Evolutionary conservation across 495 filamentous ascomycete genomes (phyloP), one percentile per base, ranked within the genome.

Genomic region (Immersiella caudata): DNA sequence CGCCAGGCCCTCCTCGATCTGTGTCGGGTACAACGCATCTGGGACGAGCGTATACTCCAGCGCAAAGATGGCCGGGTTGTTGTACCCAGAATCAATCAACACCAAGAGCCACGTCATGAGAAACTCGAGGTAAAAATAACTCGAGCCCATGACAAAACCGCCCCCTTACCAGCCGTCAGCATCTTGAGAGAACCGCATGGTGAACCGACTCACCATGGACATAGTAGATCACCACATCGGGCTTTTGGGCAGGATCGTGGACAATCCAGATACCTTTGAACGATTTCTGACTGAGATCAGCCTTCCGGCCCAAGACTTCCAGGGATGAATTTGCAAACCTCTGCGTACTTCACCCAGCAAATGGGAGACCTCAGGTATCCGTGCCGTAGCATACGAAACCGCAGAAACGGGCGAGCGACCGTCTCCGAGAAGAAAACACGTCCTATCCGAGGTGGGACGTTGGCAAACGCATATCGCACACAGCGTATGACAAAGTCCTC

Each of bases 101-200:
- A 89, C 73, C 51, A 76, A 81, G 18, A 88, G 70, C 87, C 87
- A 91, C 26, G 87, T 83, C 40, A 91, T 72, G 20, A 94, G 80
- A 69, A 93, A 93, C 74, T 94, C 91, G 22, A 93, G 84, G 74
- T 94, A 94, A 75, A 94, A 94, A 76, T 91, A 90, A 26, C 82
- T 74, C 16, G 89, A 90, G 33, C 91, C 91, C 88, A 94, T 90
- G 1, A 86, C 84, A 70, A 93, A 93, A 1, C 91, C 91, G 21
- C 91, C 91, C 21, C 88, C 87, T 88, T 35, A 33, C 8, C 29
- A 8, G 9, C 20, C 2, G 33, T 60, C 54, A 50, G 59, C 33
- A 57, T 54, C 20, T 16, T 2, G 11, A 35, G 14, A 12, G 12
- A 55, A 55, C 12, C 26, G 29, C 29, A 33, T 26, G 7, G 14